These are phyloP conservation scores for Albugo candida DNA, from an alignment of 352 stramenopile species.

Conservation along the genomic window DNA sequence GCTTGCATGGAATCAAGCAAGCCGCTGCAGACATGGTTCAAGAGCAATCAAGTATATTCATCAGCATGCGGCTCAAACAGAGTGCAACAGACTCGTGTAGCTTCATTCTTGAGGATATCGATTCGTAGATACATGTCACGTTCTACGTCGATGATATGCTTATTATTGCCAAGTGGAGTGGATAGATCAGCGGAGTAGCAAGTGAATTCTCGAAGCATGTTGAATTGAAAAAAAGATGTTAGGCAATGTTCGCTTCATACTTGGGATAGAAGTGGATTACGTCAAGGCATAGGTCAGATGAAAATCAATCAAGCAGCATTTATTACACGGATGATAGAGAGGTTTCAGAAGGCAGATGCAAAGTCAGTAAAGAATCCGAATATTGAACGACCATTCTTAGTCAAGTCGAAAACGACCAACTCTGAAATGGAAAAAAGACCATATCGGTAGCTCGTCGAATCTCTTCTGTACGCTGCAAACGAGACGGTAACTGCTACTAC, in stretches of 20 bases:
- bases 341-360: no score
- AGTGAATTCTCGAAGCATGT: not conserved
- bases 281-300: no score
- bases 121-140: not conserved
- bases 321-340: no score
- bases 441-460: not conserved
- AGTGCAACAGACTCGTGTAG: not conserved
- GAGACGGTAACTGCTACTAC: not conserved
- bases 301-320: no score
- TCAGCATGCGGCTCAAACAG: not conserved
- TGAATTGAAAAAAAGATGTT: constrained; percentile 2
- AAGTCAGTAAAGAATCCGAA: no score
- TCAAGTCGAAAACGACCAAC: not conserved
- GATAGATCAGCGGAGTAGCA: not conserved
- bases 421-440: not conserved
- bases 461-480: not conserved
- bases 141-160: not conserved
- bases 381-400: no score
- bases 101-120: not conserved
- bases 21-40: constrained; percentile 11
- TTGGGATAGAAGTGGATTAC: no score
- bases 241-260: not conserved
- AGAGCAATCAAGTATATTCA: constrained; percentile 6
- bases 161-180: not conserved
- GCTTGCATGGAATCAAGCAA: constrained; percentile 20